phyloP scores from a whole-genome alignment of 164 flowering plant genomes.

The Chimonanthus praecox region DNA sequence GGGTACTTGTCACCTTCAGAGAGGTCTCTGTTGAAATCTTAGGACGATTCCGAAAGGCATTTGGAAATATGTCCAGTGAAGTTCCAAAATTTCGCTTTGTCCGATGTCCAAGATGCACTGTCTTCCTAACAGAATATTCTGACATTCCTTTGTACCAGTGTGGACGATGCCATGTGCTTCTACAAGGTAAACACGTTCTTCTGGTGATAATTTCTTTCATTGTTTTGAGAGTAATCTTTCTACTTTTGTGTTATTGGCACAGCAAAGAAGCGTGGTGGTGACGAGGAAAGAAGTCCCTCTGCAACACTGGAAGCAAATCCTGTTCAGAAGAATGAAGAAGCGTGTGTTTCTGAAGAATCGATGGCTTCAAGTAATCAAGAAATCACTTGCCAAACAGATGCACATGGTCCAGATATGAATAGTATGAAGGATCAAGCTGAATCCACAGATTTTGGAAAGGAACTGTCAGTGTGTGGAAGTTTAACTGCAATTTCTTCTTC shows the following conservation, averaged over 20 bases:
- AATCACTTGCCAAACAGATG: slow-evolving; percentile 2
- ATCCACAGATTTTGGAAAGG: slow-evolving; percentile 9
- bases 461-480: slow-evolving; percentile 9
- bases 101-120: slow-evolving; percentile 61
- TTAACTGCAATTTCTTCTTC: background rate
- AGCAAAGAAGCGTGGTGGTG: slow-evolving; percentile 34
- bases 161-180: slow-evolving; percentile 62
- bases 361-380: slow-evolving; percentile 13
- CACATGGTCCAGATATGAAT: slow-evolving; percentile 10
- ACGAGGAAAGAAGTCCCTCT: slow-evolving; percentile 1
- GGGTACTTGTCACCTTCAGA: background rate
- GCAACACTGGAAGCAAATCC: slow-evolving; percentile 13
- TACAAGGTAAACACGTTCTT: slow-evolving; percentile 48
- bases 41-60: background rate
- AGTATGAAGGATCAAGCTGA: slow-evolving; percentile 11
- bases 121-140: slow-evolving; percentile 48
- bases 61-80: slow-evolving; percentile 25
- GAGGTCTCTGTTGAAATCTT: background rate
- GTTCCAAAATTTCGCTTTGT: slow-evolving; percentile 45
- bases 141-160: slow-evolving; percentile 58
- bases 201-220: background rate
- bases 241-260: slow-evolving; percentile 6
- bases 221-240: background rate
- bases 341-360: slow-evolving; percentile 14
- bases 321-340: slow-evolving; percentile 11